Base-by-base conservation (phyloP, 139 green algal species). In the Astrephomene gubernaculifera region DNA sequence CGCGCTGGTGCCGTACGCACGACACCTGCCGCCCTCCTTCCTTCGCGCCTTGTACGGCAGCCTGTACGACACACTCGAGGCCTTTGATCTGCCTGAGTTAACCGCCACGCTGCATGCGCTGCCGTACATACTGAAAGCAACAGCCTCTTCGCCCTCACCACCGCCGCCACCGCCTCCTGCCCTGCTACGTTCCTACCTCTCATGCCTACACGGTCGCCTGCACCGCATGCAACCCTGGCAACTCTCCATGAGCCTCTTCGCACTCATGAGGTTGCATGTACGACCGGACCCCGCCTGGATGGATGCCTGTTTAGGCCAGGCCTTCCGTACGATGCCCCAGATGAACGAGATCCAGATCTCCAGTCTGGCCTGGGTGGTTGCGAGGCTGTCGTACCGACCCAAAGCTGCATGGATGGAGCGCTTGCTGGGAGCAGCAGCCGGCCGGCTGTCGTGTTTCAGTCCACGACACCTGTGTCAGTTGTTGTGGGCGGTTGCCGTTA, bases 291-390 rank as follows among this genome's bases (percentile, higher is more conserved):
- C 57, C 4, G 25, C 75, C 75, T 82, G 75, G 75, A 82, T 82
- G 75, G 54, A 82, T 21, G 53, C 38, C 10, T 43, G 60, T 8
- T 39, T 71, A 7, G 54, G 52, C 36, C 75, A 60, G 54, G 43
- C 41, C 33, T 82, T 52, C 75, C 38, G 24, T 27, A 71, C 10
- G 21, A 17, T 83, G 39, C 76, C 76, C 22, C 4, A 25, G 60
- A 61, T 83, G 76, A 63, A 83, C 43, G 75, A 82, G 41, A 39
- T 82, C 12, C 75, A 82, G 75, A 14, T 82, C 38, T 44, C 38
- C 27, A 38, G 8, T 12, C 6, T 82, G 29, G 38, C 57, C 5
- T 71, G 75, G 75, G 29, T 43, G 29, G 39, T 82, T 0, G 75
- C 75, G 7, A 45, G 21, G 33, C 57, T 82, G 75, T 45, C 38